Percentiles rank a stretch among this genome's conserved stretches.
These are phyloP conservation scores for Umbelopsis ramanniana DNA, from an alignment of 192 early-diverging fungal species.

Conservation along the genomic window DNA sequence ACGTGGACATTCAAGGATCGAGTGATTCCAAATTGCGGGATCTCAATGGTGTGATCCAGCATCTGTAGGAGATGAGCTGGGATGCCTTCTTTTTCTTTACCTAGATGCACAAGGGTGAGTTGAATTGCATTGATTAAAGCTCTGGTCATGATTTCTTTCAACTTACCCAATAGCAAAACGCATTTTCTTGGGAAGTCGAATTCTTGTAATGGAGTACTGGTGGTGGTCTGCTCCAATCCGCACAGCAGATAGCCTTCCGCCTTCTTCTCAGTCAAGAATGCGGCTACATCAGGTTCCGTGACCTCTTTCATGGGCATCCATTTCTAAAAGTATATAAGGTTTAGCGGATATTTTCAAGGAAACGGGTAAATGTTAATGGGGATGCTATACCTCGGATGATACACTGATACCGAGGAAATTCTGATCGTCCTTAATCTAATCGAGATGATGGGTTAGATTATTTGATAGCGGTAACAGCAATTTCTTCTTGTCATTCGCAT, in stretches of 20 bases:
- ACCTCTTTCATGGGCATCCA: slow-evolving; percentile 66
- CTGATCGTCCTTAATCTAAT: slow-evolving; percentile 53
- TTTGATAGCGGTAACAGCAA: too few relatives aligned
- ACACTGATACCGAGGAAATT: slow-evolving; percentile 54
- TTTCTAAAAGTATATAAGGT: slow-evolving; percentile 22
- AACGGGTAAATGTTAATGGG: background rate
- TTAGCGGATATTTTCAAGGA: too few relatives aligned
- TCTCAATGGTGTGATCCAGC: slow-evolving; percentile 60
- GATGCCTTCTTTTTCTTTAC: slow-evolving; percentile 59
- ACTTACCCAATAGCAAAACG: slow-evolving; percentile 51
- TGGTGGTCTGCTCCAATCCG: slow-evolving; percentile 66
- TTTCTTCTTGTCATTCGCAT: background rate
- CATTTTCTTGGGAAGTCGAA: slow-evolving; percentile 61
- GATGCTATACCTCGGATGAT: slow-evolving; percentile 46
- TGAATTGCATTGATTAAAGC: too few relatives aligned
- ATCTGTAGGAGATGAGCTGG: slow-evolving; percentile 56
- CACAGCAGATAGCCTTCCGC: slow-evolving; percentile 53
- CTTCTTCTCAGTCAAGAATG: slow-evolving; percentile 53
- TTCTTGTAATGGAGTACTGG: slow-evolving; percentile 49
- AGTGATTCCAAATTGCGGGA: slow-evolving; percentile 64
- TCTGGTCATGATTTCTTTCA: background rate
- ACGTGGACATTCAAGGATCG: slow-evolving; percentile 67
- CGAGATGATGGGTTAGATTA: background rate
- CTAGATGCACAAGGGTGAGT: slow-evolving; percentile 2
- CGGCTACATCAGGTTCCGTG: slow-evolving; percentile 35